Conservation (phyloP, 768 basidiomycete genomes). For the Pleurotus ostreatus region DNA sequence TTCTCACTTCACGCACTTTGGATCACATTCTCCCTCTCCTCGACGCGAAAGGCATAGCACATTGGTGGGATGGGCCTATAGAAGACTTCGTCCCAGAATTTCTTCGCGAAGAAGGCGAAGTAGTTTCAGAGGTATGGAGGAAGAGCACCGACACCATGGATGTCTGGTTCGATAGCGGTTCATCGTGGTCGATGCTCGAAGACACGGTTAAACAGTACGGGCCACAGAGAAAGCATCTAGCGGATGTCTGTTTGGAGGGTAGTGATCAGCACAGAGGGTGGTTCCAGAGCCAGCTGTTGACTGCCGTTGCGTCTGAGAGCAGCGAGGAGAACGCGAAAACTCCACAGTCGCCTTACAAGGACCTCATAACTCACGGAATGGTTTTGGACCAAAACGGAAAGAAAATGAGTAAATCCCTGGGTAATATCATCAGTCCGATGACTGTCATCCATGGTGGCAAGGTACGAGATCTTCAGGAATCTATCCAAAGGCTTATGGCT, state of each 20-base stretch:
- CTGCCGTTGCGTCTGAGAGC: constrained; percentile 56
- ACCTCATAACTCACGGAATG: constrained; percentile 94
- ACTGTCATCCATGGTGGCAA: constrained; percentile 73
- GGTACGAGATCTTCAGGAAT: constrained; percentile 34
- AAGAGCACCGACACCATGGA: constrained; percentile 97
- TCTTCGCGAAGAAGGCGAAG: constrained; percentile 41
- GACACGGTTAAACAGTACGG: constrained; percentile 28
- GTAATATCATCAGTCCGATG: constrained; percentile 87
- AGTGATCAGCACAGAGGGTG: constrained; percentile 98
- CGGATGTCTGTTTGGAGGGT: constrained; percentile 92
- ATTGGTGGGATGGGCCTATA: constrained; percentile 91
- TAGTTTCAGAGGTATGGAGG: constrained; percentile 46
- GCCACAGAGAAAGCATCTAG: constrained; percentile 35
- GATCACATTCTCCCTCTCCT: constrained; percentile 76
- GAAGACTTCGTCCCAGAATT: constrained; percentile 75
- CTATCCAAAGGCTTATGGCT: background rate
- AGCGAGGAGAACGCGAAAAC: constrained; percentile 15
- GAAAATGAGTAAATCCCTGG: constrained; percentile 98
- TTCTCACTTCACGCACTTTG: constrained; percentile 63
- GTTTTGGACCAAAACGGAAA: constrained; percentile 85
- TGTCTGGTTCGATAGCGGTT: constrained; percentile 98
- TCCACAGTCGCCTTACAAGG: constrained; percentile 56
- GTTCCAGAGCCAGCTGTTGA: constrained; percentile 96
- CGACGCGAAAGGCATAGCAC: constrained; percentile 62
- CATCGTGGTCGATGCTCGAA: constrained; percentile 82